Evolutionary conservation across 768 basidiomycete species (phyloP).

Genomic region (Leccinum rimulosum): DNA sequence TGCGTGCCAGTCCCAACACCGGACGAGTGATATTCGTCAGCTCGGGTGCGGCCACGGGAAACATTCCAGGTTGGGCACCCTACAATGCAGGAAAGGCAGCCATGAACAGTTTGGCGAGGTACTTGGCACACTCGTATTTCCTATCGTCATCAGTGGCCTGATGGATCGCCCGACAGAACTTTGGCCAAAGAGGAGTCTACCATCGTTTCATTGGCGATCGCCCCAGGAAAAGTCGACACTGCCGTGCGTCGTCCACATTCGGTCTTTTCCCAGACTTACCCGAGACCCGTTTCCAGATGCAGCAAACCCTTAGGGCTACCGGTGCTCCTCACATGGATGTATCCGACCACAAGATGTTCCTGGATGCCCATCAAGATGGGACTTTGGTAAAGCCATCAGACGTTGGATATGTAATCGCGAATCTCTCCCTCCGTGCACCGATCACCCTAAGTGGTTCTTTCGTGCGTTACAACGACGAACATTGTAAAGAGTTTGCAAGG

Average conservation of each 20-base stretch:
- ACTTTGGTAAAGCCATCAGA: conserved; percentile 73
- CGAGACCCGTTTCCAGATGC: conserved; percentile 56
- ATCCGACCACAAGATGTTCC: conserved; percentile 55
- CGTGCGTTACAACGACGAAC: conserved; percentile 75
- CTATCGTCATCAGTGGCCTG: conserved; percentile 1
- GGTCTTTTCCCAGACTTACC: not conserved
- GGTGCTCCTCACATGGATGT: conserved; percentile 54
- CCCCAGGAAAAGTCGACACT: conserved; percentile 89
- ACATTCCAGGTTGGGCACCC: conserved; percentile 69
- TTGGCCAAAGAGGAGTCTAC: conserved; percentile 81
- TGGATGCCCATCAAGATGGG: conserved; percentile 57
- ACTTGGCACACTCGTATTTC: conserved; percentile 37
- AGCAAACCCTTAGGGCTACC: conserved; percentile 49
- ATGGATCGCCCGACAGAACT: conserved; percentile 49
- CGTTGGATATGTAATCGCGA: conserved; percentile 76
- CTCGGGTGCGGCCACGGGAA: conserved; percentile 78
- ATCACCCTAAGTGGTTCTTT: conserved; percentile 70
- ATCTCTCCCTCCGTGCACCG: conserved; percentile 64
- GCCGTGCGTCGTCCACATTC: conserved; percentile 42
- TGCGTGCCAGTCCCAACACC: conserved; percentile 56
- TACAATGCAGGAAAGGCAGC: conserved; percentile 88
- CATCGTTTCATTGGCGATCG: conserved; percentile 69
- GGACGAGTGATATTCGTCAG: conserved; percentile 81
- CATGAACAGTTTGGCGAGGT: conserved; percentile 84
- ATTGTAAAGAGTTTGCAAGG: conserved; percentile 55